phyloP scores from a whole-genome alignment of 2,329 filamentous ascomycete genomes.

The Cladobotryum mycophilum region DNA sequence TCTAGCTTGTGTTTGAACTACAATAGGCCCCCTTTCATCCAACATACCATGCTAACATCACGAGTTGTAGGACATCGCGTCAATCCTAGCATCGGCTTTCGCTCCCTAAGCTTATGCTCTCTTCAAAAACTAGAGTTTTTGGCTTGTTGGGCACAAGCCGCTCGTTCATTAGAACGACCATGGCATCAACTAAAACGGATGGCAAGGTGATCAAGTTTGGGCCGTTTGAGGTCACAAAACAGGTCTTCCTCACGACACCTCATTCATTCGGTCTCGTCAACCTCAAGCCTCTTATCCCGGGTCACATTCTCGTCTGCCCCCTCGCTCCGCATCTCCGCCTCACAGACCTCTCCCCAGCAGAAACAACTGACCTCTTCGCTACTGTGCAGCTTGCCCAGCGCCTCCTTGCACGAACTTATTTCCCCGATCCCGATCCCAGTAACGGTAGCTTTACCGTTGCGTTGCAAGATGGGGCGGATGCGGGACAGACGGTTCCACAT shows the following conservation, averaged over 20 bases:
- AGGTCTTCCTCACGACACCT: constrained; percentile 81
- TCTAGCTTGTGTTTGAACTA: too few relatives aligned
- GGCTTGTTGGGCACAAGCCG: neutral
- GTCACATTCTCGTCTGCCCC: constrained; percentile 88
- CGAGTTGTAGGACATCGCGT: too few relatives aligned
- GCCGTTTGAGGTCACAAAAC: constrained; percentile 66
- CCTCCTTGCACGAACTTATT: constrained; percentile 60
- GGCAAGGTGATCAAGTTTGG: constrained; percentile 57
- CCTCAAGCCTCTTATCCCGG: constrained; percentile 86
- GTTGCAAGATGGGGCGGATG: constrained; percentile 85
- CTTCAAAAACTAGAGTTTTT: neutral
- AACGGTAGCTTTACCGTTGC: constrained; percentile 84
- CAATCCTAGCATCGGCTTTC: neutral
- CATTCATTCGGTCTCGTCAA: constrained; percentile 88
- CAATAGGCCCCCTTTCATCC: too few relatives aligned
- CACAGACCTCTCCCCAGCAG: constrained; percentile 62
- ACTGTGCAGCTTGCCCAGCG: constrained; percentile 76
- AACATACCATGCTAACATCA: too few relatives aligned
- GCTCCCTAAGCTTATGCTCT: neutral
- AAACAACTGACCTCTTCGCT: constrained; percentile 77
- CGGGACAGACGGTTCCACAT: constrained; percentile 90
- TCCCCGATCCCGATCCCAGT: constrained; percentile 41
- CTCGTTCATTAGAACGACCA: constrained; percentile 15
- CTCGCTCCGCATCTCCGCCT: constrained; percentile 63
- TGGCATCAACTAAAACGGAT: constrained; percentile 23